These are phyloP conservation scores for Agroathelia rolfsii DNA, from an alignment of 1,284 basidiomycete species.

Conservation along the genomic window DNA sequence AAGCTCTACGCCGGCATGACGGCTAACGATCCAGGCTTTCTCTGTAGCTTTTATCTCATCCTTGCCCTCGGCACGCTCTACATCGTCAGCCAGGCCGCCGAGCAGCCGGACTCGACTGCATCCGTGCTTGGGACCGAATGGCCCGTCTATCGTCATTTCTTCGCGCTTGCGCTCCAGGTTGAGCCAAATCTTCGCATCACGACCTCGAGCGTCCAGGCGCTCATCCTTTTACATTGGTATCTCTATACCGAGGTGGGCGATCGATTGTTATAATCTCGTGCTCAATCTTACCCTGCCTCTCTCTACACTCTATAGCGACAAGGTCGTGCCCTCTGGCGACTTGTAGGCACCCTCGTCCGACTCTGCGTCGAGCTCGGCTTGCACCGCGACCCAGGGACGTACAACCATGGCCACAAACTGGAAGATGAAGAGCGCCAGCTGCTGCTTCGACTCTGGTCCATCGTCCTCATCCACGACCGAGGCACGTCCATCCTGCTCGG, in stretches of 20 bases:
- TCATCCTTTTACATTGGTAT: slow-evolving; percentile 78
- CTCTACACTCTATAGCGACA: slow-evolving; percentile 44
- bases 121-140: slow-evolving; percentile 29
- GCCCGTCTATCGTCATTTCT: slow-evolving; percentile 75
- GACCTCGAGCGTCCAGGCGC: slow-evolving; percentile 67
- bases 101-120: slow-evolving; percentile 20
- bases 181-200: slow-evolving; percentile 75
- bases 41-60: slow-evolving; percentile 67
- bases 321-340: slow-evolving; percentile 74
- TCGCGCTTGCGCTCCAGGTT: slow-evolving; percentile 61
- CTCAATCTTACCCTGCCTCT: slow-evolving; percentile 8
- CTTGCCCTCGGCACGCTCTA: slow-evolving; percentile 71
- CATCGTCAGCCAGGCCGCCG: slow-evolving; percentile 37
- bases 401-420: slow-evolving; percentile 45
- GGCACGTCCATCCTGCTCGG: slow-evolving; percentile 77
- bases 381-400: slow-evolving; percentile 70
- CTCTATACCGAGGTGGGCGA: slow-evolving; percentile 67
- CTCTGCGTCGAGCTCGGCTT: slow-evolving; percentile 71
- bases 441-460: slow-evolving; percentile 71
- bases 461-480: slow-evolving; percentile 72
- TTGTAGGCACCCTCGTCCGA: slow-evolving; percentile 72
- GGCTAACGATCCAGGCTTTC: slow-evolving; percentile 56
- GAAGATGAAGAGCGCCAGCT: slow-evolving; percentile 64
- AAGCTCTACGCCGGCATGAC: slow-evolving; percentile 51
- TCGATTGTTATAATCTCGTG: background rate